A percentile compares a stretch with the other conserved stretches of the same genome.
These are phyloP conservation scores for Phytophthora colocasiae DNA, from an alignment of 352 stramenopile genomes.

Conservation along the genomic window DNA sequence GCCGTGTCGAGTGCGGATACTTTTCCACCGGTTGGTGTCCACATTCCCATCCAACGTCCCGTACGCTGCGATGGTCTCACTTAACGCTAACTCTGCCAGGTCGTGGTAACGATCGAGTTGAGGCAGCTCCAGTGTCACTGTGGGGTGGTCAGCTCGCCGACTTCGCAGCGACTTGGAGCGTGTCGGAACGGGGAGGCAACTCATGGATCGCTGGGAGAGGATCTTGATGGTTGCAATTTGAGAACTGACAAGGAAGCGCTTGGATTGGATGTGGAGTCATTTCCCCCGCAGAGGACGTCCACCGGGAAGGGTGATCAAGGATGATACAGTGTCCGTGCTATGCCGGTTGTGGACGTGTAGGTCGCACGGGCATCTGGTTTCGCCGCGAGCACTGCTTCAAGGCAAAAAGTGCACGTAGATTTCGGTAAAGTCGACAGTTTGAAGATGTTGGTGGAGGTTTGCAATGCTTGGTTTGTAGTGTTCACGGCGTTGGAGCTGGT, in stretches of 20 bases:
- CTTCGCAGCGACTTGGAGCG: slow-evolving; percentile 10
- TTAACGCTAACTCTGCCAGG: slow-evolving; percentile 27
- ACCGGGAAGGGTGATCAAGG: neutral
- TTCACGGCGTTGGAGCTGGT: too few relatives aligned
- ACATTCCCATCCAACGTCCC: slow-evolving; percentile 27
- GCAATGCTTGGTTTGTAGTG: too few relatives aligned
- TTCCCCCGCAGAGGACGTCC: neutral
- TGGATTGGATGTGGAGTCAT: neutral
- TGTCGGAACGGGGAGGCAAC: neutral
- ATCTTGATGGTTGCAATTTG: neutral
- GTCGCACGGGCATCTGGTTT: neutral
- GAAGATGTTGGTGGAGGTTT: neutral
- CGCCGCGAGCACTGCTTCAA: neutral
- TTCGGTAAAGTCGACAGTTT: neutral
- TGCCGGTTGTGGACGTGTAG: neutral
- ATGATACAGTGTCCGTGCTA: neutral
- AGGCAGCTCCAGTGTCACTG: neutral
- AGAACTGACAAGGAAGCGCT: neutral
- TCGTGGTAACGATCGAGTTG: slow-evolving; percentile 40
- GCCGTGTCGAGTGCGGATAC: slow-evolving; percentile 25
- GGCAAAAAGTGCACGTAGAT: neutral
- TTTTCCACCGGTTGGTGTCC: slow-evolving; percentile 39
- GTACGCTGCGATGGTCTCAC: slow-evolving; percentile 39
- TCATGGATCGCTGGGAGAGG: neutral
- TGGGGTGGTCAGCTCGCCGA: slow-evolving; percentile 3